A percentile compares a stretch with the other conserved stretches of the same genome.
phyloP scores from a whole-genome alignment of 1,284 basidiomycete species.

The Ustilago trichophora region DNA sequence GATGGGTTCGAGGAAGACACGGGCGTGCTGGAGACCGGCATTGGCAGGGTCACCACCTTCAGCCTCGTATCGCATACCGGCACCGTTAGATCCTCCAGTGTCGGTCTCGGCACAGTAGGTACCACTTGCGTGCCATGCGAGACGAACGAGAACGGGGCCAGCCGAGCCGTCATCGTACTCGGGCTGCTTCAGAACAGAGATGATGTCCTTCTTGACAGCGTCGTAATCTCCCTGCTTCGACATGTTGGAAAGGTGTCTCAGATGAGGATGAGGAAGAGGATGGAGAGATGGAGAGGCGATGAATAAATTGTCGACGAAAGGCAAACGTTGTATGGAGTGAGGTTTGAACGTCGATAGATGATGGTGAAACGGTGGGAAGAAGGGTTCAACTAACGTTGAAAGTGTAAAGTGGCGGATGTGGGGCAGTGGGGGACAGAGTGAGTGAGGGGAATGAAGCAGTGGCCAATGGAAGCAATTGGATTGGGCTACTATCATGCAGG shows the following conservation, averaged over 20 bases:
- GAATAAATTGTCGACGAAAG: neutral
- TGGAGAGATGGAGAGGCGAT: neutral
- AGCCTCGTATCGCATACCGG: constrained; percentile 67
- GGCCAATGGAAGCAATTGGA: constrained; percentile 19
- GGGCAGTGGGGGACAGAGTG: constrained; percentile 1
- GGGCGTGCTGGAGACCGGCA: constrained; percentile 70
- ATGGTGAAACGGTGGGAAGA: constrained; percentile 1
- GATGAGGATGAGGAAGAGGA: neutral
- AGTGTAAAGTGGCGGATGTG: constrained; percentile 1
- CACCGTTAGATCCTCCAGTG: constrained; percentile 71
- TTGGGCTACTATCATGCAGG: constrained; percentile 16
- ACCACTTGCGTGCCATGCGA: constrained; percentile 64
- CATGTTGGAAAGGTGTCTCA: constrained; percentile 33
- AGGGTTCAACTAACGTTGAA: neutral
- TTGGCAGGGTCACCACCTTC: constrained; percentile 67
- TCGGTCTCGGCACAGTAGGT: constrained; percentile 66
- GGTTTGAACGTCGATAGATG: neutral
- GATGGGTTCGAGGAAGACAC: constrained; percentile 70
- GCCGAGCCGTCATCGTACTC: constrained; percentile 65
- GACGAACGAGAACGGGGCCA: constrained; percentile 63
- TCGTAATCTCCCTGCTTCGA: constrained; percentile 57
- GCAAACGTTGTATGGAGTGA: neutral
- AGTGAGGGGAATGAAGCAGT: neutral
- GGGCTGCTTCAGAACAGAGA: constrained; percentile 62
- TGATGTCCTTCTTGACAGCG: constrained; percentile 61